These are phyloP conservation scores for Teunomyces tritomae DNA, from an alignment of 805 yeast species.

Conservation along the genomic window DNA sequence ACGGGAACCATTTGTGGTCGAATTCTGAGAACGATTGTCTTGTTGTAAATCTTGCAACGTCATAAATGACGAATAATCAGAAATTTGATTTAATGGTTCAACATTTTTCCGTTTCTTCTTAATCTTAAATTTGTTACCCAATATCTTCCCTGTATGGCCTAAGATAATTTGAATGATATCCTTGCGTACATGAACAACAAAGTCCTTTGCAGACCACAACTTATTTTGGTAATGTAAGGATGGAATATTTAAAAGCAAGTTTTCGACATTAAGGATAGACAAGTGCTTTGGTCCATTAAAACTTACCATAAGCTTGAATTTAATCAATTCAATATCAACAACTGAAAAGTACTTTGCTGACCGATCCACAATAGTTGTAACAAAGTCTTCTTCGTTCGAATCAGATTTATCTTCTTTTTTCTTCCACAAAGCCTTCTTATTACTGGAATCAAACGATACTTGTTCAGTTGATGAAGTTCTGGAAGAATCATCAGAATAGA, in stretches of 20 bases:
- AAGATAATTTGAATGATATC: constrained; percentile 57
- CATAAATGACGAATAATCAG: constrained; percentile 36
- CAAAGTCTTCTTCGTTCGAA: constrained; percentile 27
- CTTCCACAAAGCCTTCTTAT: constrained; percentile 1
- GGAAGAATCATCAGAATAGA: constrained; percentile 2
- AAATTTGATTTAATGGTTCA: constrained; percentile 40
- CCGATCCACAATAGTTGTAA: constrained; percentile 40
- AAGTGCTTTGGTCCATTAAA: constrained; percentile 72
- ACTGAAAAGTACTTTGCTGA: constrained; percentile 42
- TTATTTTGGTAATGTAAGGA: constrained; percentile 53
- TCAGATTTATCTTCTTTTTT: constrained; percentile 2
- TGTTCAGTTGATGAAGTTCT: not conserved
- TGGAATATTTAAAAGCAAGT: constrained; percentile 68
- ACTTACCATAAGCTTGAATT: constrained; percentile 54
- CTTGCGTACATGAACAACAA: constrained; percentile 59
- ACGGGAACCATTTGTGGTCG: constrained; percentile 7
- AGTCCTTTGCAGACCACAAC: constrained; percentile 72
- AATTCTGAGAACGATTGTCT: constrained; percentile 25
- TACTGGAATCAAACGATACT: not conserved
- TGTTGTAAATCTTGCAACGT: constrained; percentile 39
- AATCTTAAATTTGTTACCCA: constrained; percentile 67
- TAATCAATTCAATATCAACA: constrained; percentile 32
- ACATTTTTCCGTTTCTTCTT: constrained; percentile 28
- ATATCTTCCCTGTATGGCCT: constrained; percentile 69
- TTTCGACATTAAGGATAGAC: constrained; percentile 73